These are phyloP conservation scores for Chlamydomonas sp. DNA, from an alignment of 139 green algal species.

Conservation along the genomic window DNA sequence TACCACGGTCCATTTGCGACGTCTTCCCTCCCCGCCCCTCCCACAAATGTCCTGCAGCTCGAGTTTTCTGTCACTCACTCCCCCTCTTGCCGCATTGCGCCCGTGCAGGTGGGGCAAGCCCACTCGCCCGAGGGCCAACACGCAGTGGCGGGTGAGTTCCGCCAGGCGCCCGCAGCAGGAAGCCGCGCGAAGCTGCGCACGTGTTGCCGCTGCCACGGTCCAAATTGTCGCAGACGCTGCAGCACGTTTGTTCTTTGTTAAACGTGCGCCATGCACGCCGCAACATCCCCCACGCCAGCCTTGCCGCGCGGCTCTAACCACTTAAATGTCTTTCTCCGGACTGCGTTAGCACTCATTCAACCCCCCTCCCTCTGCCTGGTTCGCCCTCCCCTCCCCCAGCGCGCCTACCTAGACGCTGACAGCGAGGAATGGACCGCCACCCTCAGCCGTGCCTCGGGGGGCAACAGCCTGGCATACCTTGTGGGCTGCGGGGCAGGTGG, in stretches of 20 bases:
- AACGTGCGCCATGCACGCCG: no score
- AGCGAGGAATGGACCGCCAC: constrained; percentile 28
- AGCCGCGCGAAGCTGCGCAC: no score
- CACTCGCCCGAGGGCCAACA: neutral
- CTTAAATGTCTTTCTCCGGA: neutral
- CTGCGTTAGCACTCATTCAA: neutral
- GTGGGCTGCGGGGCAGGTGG: neutral
- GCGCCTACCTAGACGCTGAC: constrained; percentile 24
- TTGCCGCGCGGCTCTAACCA: no score
- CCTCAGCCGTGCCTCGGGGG: neutral
- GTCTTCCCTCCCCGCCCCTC: no score
- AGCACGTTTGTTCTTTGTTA: no score
- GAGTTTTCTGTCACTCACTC: no score
- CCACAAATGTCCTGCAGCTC: no score
- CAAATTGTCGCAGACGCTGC: neutral
- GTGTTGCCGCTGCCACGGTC: neutral
- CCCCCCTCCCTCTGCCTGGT: neutral
- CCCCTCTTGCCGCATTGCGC: no score
- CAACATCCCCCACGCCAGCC: neutral
- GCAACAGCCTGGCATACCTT: neutral
- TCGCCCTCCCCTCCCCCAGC: neutral
- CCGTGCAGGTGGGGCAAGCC: constrained; percentile 26
- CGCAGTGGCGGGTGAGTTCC: constrained; percentile 14
- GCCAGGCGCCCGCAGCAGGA: no score
- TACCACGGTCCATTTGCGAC: no score